These are phyloP conservation scores for Candida sithepensis DNA, from an alignment of 805 yeast genomes.

Conservation along the genomic window DNA sequence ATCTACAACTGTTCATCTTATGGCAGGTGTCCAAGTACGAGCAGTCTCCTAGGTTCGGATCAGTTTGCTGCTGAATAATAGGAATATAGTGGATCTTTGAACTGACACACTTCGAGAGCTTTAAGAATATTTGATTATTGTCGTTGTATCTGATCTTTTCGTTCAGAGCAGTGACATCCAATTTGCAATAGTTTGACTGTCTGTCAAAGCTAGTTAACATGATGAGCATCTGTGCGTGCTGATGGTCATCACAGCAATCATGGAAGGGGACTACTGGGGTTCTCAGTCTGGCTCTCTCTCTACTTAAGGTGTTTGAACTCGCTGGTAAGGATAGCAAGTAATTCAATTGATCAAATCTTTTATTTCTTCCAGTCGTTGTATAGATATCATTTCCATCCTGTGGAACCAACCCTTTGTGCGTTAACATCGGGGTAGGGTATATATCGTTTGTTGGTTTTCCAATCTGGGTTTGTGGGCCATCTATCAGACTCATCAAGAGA, in stretches of 20 bases:
- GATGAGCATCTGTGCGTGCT: slow-evolving; percentile 30
- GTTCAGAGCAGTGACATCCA: slow-evolving; percentile 25
- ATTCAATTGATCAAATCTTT: slow-evolving; percentile 24
- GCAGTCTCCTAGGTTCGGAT: slow-evolving; percentile 76
- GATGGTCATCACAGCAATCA: slow-evolving; percentile 45
- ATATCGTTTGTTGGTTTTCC: slow-evolving; percentile 18
- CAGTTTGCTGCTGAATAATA: slow-evolving; percentile 58
- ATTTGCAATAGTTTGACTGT: slow-evolving; percentile 24
- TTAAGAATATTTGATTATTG: slow-evolving; percentile 7
- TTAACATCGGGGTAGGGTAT: slow-evolving; percentile 17
- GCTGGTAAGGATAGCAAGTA: slow-evolving; percentile 26
- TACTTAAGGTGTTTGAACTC: slow-evolving; percentile 38
- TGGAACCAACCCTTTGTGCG: slow-evolving; percentile 21
- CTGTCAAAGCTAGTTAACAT: slow-evolving; percentile 23
- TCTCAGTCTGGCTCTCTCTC: slow-evolving; percentile 36
- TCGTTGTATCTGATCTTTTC: slow-evolving; percentile 11
- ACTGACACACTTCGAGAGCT: slow-evolving; percentile 30
- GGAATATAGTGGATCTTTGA: slow-evolving; percentile 53
- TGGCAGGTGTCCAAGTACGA: slow-evolving; percentile 94
- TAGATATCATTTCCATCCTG: slow-evolving; percentile 23
- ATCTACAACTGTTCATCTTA: slow-evolving; percentile 74
- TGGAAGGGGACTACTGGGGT: slow-evolving; percentile 41
- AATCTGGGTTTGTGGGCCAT: slow-evolving; percentile 14
- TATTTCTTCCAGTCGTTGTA: slow-evolving; percentile 25
- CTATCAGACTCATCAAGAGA: slow-evolving; percentile 19